phyloP scores from a whole-genome alignment of 192 early-diverging fungal genomes.

The Coemansia sp. region DNA sequence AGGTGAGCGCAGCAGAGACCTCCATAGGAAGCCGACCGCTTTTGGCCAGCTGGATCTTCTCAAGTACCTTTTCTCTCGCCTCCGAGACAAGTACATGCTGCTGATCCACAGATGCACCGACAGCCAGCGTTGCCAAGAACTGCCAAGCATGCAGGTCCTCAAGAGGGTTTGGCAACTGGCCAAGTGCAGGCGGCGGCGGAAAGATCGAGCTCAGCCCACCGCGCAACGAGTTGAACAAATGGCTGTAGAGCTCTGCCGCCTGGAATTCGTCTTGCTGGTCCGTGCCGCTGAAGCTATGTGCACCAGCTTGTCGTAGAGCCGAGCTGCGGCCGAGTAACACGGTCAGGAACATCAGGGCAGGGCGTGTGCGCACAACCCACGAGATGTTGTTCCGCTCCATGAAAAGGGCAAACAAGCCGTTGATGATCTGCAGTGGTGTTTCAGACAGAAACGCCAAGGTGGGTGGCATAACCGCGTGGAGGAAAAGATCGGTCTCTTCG shows the following conservation, averaged over 20 bases:
- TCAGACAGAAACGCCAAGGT: conserved; percentile 81
- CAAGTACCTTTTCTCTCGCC: conserved; percentile 81
- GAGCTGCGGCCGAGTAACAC: conserved; percentile 89
- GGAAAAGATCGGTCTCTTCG: conserved; percentile 84
- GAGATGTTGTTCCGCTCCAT: conserved; percentile 89
- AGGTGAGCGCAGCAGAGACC: conserved; percentile 65
- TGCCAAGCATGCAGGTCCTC: conserved; percentile 96
- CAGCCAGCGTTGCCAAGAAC: conserved; percentile 94
- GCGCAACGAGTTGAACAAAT: conserved; percentile 78
- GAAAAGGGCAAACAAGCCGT: conserved; percentile 76
- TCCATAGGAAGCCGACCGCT: conserved; percentile 61
- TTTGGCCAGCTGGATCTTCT: conserved; percentile 70
- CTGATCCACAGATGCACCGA: conserved; percentile 92
- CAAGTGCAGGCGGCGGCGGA: conserved; percentile 57
- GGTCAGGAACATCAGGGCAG: conserved; percentile 87
- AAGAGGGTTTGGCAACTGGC: conserved; percentile 40
- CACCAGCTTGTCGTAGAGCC: conserved; percentile 73
- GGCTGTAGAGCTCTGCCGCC: conserved; percentile 79
- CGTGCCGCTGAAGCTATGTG: conserved; percentile 29
- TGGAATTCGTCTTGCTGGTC: conserved; percentile 42
- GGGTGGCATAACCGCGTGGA: conserved; percentile 86
- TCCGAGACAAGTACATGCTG: conserved; percentile 91
- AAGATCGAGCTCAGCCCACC: conserved; percentile 79
- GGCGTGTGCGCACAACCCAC: conserved; percentile 81
- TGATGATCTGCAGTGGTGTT: conserved; percentile 80